These are phyloP conservation scores for Vaccinium vitisidaea DNA, from an alignment of 148 eudicot genomes.

Conservation along the genomic window DNA sequence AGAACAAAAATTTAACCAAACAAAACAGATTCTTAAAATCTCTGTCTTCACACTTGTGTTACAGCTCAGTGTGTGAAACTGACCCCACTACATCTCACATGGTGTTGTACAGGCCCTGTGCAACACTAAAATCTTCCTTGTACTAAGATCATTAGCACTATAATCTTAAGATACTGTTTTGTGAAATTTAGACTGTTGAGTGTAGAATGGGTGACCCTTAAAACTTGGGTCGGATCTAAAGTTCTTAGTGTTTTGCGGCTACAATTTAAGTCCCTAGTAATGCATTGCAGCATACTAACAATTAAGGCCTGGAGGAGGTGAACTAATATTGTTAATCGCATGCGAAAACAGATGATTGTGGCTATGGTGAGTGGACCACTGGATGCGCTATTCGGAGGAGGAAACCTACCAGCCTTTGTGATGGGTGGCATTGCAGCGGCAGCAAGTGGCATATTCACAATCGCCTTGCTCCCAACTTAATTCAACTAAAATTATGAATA, in stretches of 20 bases:
- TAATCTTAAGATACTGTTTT: too few relatives aligned
- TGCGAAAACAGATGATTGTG: slow-evolving; percentile 14
- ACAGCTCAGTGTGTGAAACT: too few relatives aligned
- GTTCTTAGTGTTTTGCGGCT: background rate
- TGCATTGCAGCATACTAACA: background rate
- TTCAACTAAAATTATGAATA: background rate
- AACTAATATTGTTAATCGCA: background rate
- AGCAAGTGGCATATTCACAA: slow-evolving; percentile 6
- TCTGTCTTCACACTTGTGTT: too few relatives aligned
- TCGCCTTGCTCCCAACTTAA: slow-evolving; percentile 18
- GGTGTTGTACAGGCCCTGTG: too few relatives aligned
- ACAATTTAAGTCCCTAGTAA: background rate
- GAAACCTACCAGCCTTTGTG: slow-evolving; percentile 20
- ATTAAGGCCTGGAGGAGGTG: background rate
- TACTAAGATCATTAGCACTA: too few relatives aligned
- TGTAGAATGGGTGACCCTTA: too few relatives aligned
- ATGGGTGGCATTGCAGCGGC: slow-evolving; percentile 15
- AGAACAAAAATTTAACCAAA: too few relatives aligned
- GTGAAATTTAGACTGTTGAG: too few relatives aligned
- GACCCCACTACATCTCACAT: too few relatives aligned
- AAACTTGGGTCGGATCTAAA: background rate
- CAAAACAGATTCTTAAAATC: too few relatives aligned
- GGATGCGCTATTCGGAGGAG: slow-evolving; percentile 19
- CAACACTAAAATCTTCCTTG: too few relatives aligned
- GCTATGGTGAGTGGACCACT: slow-evolving; percentile 18